Conservation (phyloP, 805 yeast genomes). For the Isabelozyma rhagii region DNA sequence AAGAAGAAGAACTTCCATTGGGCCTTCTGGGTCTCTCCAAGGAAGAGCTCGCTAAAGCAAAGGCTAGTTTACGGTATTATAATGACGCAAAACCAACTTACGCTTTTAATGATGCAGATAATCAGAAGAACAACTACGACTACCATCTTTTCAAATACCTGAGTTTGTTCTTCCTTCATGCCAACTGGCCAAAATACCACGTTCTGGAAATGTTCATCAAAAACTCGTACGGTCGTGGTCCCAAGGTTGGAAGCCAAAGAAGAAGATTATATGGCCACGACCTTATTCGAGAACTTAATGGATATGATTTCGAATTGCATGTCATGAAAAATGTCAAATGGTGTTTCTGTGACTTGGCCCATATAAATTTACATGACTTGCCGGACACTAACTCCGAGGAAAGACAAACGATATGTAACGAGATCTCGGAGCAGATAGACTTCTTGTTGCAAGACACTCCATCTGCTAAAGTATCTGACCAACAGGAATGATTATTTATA, state of each 20-base stretch:
- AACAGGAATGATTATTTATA: too few relatives aligned
- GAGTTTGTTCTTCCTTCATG: slow-evolving; percentile 30
- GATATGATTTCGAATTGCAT: slow-evolving; percentile 25
- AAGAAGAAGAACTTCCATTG: neutral
- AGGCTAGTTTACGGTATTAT: slow-evolving; percentile 5
- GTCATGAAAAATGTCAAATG: slow-evolving; percentile 24
- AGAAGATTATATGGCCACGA: slow-evolving; percentile 26
- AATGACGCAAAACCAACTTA: slow-evolving; percentile 12
- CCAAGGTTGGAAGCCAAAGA: slow-evolving; percentile 13
- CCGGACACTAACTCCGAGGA: slow-evolving; percentile 17
- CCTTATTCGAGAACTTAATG: slow-evolving; percentile 20
- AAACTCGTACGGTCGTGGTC: slow-evolving; percentile 27
- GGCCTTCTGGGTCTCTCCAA: slow-evolving; percentile 14
- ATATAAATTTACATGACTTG: slow-evolving; percentile 15
- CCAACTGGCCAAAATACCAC: slow-evolving; percentile 35
- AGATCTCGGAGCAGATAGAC: slow-evolving; percentile 19
- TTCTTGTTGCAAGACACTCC: slow-evolving; percentile 11
- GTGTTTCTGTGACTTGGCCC: slow-evolving; percentile 26
- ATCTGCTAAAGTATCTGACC: too few relatives aligned
- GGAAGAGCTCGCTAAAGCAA: slow-evolving; percentile 13
- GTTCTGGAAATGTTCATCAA: slow-evolving; percentile 21
- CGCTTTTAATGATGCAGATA: slow-evolving; percentile 19
- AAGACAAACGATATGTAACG: slow-evolving; percentile 20
- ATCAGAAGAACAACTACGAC: slow-evolving; percentile 20
- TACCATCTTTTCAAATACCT: slow-evolving; percentile 26